Evolutionary conservation across 805 yeast species (phyloP).

Genomic region (Henningerozyma blattae): DNA sequence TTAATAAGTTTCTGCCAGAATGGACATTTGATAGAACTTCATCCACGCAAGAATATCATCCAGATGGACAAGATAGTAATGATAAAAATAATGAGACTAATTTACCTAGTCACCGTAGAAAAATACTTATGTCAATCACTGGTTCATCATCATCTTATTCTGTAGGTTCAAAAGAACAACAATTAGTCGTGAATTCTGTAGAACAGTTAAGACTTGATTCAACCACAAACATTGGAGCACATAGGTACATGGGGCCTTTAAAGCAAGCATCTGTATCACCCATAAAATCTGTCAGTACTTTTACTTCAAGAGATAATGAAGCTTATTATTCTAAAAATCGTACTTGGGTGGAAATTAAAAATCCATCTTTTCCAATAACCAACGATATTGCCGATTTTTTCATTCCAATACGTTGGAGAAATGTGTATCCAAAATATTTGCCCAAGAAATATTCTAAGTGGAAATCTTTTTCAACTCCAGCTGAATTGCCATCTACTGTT

Average conservation of each 20-base stretch:
- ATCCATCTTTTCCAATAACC: slow-evolving; percentile 63
- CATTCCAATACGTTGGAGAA: slow-evolving; percentile 81
- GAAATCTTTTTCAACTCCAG: slow-evolving; percentile 90
- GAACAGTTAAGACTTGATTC: no score
- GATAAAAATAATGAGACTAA: not conserved
- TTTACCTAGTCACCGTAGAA: no score
- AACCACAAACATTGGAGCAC: no score
- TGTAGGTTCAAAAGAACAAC: not conserved
- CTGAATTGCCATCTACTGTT: slow-evolving; percentile 76
- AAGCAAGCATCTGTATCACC: not conserved
- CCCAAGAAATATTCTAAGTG: slow-evolving; percentile 68
- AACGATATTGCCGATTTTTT: slow-evolving; percentile 39
- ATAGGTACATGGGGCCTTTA: no score
- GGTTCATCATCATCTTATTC: not conserved
- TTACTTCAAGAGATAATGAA: no score
- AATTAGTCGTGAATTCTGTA: not conserved
- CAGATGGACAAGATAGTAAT: not conserved
- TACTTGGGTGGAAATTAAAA: slow-evolving; percentile 51
- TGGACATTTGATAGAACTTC: not conserved
- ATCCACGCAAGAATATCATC: not conserved
- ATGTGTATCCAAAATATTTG: slow-evolving; percentile 68
- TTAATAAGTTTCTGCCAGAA: slow-evolving; percentile 7
- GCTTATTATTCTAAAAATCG: slow-evolving; percentile 6
- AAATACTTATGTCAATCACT: no score
- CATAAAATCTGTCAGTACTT: no score